phyloP scores from a whole-genome alignment of 2,329 filamentous ascomycete genomes.

The Aspergillus fumigatus region DNA sequence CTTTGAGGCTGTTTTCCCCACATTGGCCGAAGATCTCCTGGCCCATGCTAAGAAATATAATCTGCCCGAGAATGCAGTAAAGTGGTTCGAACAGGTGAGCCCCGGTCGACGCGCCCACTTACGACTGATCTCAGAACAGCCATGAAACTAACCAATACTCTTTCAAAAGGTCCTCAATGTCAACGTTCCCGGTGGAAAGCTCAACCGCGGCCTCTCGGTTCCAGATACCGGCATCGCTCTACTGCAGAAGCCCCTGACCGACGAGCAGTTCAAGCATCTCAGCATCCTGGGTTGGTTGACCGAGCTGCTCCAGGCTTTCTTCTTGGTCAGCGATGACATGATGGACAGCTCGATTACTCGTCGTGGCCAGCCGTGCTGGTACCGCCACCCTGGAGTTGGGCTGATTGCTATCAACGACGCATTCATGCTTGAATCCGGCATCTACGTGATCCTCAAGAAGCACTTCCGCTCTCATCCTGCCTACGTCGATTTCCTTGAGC shows the following conservation, averaged over 20 bases:
- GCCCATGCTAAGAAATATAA: conserved; percentile 77
- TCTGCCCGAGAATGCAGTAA: conserved; percentile 70
- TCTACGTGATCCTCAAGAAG: conserved; percentile 90
- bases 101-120: neutral
- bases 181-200: conserved; percentile 93
- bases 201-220: conserved; percentile 97
- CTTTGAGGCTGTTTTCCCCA: conserved; percentile 87
- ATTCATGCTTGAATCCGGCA: conserved; percentile 87
- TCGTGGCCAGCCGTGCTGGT: conserved; percentile 94
- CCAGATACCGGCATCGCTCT: conserved; percentile 84
- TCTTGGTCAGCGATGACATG: conserved; percentile 97
- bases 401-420: conserved; percentile 98
- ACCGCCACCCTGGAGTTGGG: conserved; percentile 80
- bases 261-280: conserved; percentile 82
- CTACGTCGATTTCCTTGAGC: conserved; percentile 88
- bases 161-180: conserved; percentile 65
- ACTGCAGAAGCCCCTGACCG: conserved; percentile 64
- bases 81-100: conserved; percentile 79
- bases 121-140: neutral
- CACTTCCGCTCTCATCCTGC: conserved; percentile 81
- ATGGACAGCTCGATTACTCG: conserved; percentile 97
- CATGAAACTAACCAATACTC: conserved; percentile 3
- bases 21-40: conserved; percentile 76
- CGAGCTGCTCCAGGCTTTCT: conserved; percentile 96
- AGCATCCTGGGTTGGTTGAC: conserved; percentile 95